A percentile compares a stretch with the other conserved stretches of the same genome.
Conservation (phyloP, 2,329 filamentous ascomycete species). For the Pseudofabraea citricarpa region DNA sequence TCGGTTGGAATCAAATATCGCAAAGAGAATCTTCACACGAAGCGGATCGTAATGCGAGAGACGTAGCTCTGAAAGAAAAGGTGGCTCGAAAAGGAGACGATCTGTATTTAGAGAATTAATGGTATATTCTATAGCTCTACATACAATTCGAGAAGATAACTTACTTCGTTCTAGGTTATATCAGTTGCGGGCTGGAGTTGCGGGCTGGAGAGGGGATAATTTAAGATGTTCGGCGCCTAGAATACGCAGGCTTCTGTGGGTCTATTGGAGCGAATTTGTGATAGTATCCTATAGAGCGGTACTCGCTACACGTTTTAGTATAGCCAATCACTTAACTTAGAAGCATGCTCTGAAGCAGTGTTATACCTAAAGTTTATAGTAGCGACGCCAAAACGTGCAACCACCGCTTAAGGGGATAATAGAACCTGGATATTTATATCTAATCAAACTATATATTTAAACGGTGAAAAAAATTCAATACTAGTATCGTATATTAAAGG, state of each 20-base stretch:
- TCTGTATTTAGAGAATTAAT: constrained; percentile 13
- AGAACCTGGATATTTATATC: constrained; percentile 7
- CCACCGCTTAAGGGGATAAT: too few species aligned
- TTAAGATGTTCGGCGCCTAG: too few species aligned
- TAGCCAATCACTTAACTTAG: too few species aligned
- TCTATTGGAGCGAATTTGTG: constrained; percentile 6
- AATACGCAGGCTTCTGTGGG: constrained; percentile 9
- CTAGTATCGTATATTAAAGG: constrained; percentile 6
- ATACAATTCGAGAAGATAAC: constrained; percentile 9
- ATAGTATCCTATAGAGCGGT: too few species aligned
- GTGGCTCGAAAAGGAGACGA: constrained; percentile 11
- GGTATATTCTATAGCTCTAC: constrained; percentile 10
- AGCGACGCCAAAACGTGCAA: too few species aligned
- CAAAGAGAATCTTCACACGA: constrained; percentile 9
- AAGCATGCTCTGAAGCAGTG: too few species aligned
- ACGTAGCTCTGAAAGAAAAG: constrained; percentile 9
- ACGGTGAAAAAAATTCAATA: constrained; percentile 5
- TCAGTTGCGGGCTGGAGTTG: too few species aligned
- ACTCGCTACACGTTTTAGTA: too few species aligned
- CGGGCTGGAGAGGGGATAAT: too few species aligned
- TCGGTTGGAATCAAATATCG: constrained; percentile 10
- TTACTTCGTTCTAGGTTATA: constrained; percentile 9
- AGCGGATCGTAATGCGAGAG: constrained; percentile 11
- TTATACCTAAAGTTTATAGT: too few species aligned
- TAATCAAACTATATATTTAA: constrained; percentile 7